A percentile compares a stretch with the other conserved stretches of the same genome.
phyloP scores from a whole-genome alignment of 164 flowering plant species.

The Warburgia ugandensis region DNA sequence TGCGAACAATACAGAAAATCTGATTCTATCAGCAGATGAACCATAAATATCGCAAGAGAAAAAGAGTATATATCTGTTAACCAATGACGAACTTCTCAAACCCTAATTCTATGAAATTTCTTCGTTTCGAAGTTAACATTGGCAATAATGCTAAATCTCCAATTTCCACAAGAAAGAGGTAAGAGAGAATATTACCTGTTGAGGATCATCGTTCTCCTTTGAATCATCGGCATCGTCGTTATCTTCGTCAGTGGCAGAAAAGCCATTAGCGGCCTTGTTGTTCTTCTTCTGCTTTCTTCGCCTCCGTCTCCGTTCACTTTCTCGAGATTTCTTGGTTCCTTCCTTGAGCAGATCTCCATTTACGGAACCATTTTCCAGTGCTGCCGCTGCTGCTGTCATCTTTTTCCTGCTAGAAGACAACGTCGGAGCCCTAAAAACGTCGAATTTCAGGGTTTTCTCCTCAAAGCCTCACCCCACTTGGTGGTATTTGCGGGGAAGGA shows the following conservation, averaged over 20 bases:
- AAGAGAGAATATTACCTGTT: slow-evolving; percentile 28
- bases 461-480: too few relatives aligned
- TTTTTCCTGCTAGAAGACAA: too few relatives aligned
- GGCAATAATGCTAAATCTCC: slow-evolving; percentile 1
- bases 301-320: slow-evolving; percentile 64
- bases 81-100: too few relatives aligned
- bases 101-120: background rate
- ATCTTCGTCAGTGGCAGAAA: slow-evolving; percentile 10
- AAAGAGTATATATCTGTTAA: background rate
- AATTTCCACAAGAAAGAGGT: background rate
- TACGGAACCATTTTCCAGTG: too few relatives aligned
- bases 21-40: background rate
- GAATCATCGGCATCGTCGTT: slow-evolving; percentile 30
- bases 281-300: slow-evolving; percentile 82
- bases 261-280: slow-evolving; percentile 16
- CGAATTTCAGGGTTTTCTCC: too few relatives aligned
- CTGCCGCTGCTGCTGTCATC: too few relatives aligned
- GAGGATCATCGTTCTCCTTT: slow-evolving; percentile 49
- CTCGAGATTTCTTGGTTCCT: slow-evolving; percentile 42
- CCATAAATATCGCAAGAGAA: background rate
- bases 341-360: slow-evolving; percentile 36
- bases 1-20: background rate
- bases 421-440: too few relatives aligned
- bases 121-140: background rate
- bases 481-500: too few relatives aligned